Percentiles rank a stretch among this genome's conserved stretches.
Evolutionary conservation across 352 stramenopile species (phyloP).

Genomic region (Pythium biforme): DNA sequence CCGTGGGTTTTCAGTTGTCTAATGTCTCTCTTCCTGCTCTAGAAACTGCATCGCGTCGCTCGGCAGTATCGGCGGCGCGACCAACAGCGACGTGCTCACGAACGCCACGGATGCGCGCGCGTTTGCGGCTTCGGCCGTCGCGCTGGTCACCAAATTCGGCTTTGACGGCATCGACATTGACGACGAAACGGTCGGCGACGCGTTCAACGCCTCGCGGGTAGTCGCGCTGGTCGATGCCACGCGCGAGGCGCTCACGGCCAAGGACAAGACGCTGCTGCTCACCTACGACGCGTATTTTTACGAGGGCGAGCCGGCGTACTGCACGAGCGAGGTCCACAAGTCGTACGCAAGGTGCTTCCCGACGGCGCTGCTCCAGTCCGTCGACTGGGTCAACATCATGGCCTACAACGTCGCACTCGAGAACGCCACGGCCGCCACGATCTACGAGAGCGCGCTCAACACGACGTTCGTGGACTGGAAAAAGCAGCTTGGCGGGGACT

Average conservation of each 20-base stretch:
- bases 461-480: slow-evolving; percentile 61
- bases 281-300: slow-evolving; percentile 78
- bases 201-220: slow-evolving; percentile 52
- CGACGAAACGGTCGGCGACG: slow-evolving; percentile 62
- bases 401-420: slow-evolving; percentile 74
- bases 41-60: slow-evolving; percentile 64
- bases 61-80: slow-evolving; percentile 66
- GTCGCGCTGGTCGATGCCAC: slow-evolving; percentile 50
- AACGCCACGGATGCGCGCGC: slow-evolving; percentile 34
- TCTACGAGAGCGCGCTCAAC: slow-evolving; percentile 53
- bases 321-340: slow-evolving; percentile 26
- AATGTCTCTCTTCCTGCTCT: background rate
- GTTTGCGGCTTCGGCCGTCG: slow-evolving; percentile 53
- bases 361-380: slow-evolving; percentile 39
- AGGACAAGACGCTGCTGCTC: slow-evolving; percentile 39
- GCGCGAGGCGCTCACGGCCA: slow-evolving; percentile 37
- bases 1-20: too few relatives aligned
- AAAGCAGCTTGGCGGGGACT: slow-evolving; percentile 42
- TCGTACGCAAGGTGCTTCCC: slow-evolving; percentile 68
- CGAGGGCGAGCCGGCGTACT: slow-evolving; percentile 36
- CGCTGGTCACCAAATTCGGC: slow-evolving; percentile 56
- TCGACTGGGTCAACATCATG: slow-evolving; percentile 87
- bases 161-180: slow-evolving; percentile 77
- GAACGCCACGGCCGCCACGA: slow-evolving; percentile 31
- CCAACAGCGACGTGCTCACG: slow-evolving; percentile 67